These are phyloP conservation scores for Ganoderma meredithae DNA, from an alignment of 1,284 basidiomycete species.

Conservation along the genomic window DNA sequence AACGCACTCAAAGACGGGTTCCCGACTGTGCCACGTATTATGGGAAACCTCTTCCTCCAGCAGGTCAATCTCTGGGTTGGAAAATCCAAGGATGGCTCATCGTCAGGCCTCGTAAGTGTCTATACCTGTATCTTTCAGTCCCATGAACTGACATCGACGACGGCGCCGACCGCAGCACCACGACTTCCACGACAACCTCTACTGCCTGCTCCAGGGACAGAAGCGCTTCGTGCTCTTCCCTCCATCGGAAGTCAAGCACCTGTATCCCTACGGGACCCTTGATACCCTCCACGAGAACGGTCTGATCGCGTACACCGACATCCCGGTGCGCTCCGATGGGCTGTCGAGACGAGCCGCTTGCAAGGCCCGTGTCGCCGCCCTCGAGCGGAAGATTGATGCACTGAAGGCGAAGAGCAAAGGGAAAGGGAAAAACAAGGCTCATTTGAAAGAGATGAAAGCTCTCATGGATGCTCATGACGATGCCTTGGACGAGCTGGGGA, in stretches of 20 bases:
- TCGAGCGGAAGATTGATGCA: constrained; percentile 38
- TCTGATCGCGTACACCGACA: constrained; percentile 42
- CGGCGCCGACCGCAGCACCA: constrained; percentile 37
- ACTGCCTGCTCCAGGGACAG: constrained; percentile 42
- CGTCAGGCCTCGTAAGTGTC: constrained; percentile 41
- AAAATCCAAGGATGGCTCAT: constrained; percentile 40
- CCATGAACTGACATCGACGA: not conserved
- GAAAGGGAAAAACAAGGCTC: constrained; percentile 36
- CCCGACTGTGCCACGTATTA: constrained; percentile 41
- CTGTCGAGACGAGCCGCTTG: constrained; percentile 38
- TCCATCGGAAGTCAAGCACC: constrained; percentile 36
- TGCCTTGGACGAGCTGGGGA: constrained; percentile 39
- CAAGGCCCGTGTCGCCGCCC: constrained; percentile 38
- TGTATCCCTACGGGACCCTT: constrained; percentile 41
- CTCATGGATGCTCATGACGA: constrained; percentile 38
- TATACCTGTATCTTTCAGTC: not conserved
- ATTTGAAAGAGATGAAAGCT: constrained; percentile 34
- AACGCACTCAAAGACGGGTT: constrained; percentile 41
- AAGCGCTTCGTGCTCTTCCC: constrained; percentile 47
- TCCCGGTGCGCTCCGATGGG: constrained; percentile 41
- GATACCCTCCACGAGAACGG: constrained; percentile 40
- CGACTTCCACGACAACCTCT: constrained; percentile 47
- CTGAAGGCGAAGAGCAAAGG: constrained; percentile 32
- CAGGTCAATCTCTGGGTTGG: constrained; percentile 46
- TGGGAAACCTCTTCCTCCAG: constrained; percentile 43